These are phyloP conservation scores for Pythium myriotylum DNA, from an alignment of 352 stramenopile species.

Conservation along the genomic window DNA sequence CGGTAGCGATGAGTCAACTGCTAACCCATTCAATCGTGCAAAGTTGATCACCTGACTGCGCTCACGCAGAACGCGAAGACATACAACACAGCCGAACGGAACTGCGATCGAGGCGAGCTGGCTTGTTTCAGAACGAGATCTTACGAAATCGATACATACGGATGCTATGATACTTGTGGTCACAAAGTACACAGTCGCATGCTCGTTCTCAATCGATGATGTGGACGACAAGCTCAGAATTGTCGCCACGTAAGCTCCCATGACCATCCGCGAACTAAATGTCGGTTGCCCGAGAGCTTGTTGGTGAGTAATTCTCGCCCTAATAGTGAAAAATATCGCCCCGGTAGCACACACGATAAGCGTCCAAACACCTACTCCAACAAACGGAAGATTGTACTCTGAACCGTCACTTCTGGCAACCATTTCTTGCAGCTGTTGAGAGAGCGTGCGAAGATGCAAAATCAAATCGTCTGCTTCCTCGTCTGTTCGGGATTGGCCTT, in stretches of 20 bases:
- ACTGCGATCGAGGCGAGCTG: slow-evolving; percentile 14
- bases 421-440: slow-evolving; percentile 48
- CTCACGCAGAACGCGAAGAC: slow-evolving; percentile 63
- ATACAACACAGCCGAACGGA: slow-evolving; percentile 38
- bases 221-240: slow-evolving; percentile 74
- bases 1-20: slow-evolving; percentile 40
- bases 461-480: slow-evolving; percentile 8
- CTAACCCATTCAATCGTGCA: slow-evolving; percentile 64
- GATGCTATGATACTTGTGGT: slow-evolving; percentile 49
- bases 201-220: slow-evolving; percentile 90
- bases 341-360: slow-evolving; percentile 36
- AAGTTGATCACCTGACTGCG: slow-evolving; percentile 92
- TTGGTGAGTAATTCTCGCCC: not conserved
- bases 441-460: slow-evolving; percentile 30
- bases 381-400: slow-evolving; percentile 58
- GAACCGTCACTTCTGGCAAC: slow-evolving; percentile 71
- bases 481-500: not conserved
- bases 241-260: slow-evolving; percentile 37
- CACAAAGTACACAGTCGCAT: slow-evolving; percentile 83
- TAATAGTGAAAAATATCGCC: slow-evolving; percentile 1
- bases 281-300: not conserved
- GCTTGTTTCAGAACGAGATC: too few relatives aligned
- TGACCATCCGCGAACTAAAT: slow-evolving; percentile 2
- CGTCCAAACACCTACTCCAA: slow-evolving; percentile 42
- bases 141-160: slow-evolving; percentile 18